These are phyloP conservation scores for Suillus occidentalis DNA, from an alignment of 768 basidiomycete genomes.

Conservation along the genomic window DNA sequence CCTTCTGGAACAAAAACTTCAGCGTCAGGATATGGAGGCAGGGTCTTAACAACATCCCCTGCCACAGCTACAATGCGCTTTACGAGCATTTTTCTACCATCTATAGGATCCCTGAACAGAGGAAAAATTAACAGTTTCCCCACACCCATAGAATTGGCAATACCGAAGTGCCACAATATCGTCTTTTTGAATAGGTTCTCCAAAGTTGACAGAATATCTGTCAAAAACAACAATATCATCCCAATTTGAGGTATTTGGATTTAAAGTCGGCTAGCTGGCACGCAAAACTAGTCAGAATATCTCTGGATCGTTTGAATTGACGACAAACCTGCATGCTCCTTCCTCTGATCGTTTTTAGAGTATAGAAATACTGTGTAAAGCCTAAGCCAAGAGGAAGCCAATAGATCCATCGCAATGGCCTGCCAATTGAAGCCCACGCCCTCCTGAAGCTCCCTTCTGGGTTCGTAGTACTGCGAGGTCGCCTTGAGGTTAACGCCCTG, in stretches of 20 bases:
- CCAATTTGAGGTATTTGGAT: constrained; percentile 64
- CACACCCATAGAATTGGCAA: constrained; percentile 13
- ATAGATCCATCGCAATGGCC: constrained; percentile 27
- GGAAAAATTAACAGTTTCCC: not conserved
- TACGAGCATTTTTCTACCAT: constrained; percentile 53
- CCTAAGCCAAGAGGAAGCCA: constrained; percentile 59
- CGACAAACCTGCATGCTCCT: constrained; percentile 71
- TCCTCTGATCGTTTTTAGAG: constrained; percentile 55
- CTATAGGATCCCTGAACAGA: constrained; percentile 53
- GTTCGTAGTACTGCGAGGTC: not conserved
- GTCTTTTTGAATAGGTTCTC: constrained; percentile 44
- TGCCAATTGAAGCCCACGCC: not conserved
- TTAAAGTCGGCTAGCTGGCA: constrained; percentile 67
- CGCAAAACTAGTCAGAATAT: not conserved
- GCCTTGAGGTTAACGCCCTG: not conserved
- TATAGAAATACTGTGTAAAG: constrained; percentile 49
- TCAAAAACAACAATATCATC: constrained; percentile 67
- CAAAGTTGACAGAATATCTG: constrained; percentile 41
- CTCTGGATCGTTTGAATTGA: not conserved
- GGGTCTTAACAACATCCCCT: constrained; percentile 63
- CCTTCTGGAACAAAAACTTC: constrained; percentile 58
- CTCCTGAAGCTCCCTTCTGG: not conserved
- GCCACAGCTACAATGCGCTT: constrained; percentile 67
- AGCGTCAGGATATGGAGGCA: constrained; percentile 63
- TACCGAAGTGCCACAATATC: constrained; percentile 70